A percentile compares a stretch with the other conserved stretches of the same genome.
Conservation (phyloP, 1,139 yeast species). For the Taphrina betulina region DNA sequence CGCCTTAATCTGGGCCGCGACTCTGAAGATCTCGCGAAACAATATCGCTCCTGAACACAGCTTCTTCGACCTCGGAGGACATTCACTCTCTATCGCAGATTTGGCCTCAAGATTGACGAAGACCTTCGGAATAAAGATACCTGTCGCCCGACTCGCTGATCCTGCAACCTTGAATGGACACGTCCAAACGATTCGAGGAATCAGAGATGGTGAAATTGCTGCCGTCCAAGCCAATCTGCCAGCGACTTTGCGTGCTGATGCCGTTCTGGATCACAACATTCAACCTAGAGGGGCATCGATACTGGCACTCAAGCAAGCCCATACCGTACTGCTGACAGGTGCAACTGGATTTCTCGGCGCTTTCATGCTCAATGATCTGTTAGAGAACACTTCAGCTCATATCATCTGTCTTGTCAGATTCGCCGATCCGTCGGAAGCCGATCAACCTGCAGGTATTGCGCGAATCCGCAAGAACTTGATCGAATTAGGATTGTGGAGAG, state of each 20-base stretch:
- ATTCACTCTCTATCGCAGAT: slow-evolving; percentile 90
- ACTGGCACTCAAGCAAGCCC: slow-evolving; percentile 28
- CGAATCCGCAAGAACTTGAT: slow-evolving; percentile 72
- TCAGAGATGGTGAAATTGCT: slow-evolving; percentile 20
- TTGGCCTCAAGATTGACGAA: slow-evolving; percentile 89
- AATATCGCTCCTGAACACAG: slow-evolving; percentile 70
- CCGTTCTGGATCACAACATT: slow-evolving; percentile 39
- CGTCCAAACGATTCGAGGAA: slow-evolving; percentile 56
- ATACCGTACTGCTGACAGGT: slow-evolving; percentile 85
- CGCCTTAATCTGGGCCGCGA: slow-evolving; percentile 21
- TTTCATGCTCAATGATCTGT: slow-evolving; percentile 72
- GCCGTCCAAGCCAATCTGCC: slow-evolving; percentile 53
- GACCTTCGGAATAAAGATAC: slow-evolving; percentile 62
- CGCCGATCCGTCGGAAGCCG: slow-evolving; percentile 52
- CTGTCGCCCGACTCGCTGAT: slow-evolving; percentile 83
- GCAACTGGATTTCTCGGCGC: slow-evolving; percentile 95
- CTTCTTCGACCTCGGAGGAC: slow-evolving; percentile 96
- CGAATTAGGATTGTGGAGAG: slow-evolving; percentile 85
- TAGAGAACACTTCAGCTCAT: slow-evolving; percentile 55
- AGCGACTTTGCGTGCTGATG: slow-evolving; percentile 65
- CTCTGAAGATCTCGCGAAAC: slow-evolving; percentile 15
- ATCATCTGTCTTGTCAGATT: slow-evolving; percentile 92
- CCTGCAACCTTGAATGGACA: slow-evolving; percentile 81
- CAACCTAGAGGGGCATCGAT: slow-evolving; percentile 10
- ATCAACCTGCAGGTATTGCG: slow-evolving; percentile 54